Base-by-base conservation (phyloP, 1,284 basidiomycete species). In the Tremellales sp. region DNA sequence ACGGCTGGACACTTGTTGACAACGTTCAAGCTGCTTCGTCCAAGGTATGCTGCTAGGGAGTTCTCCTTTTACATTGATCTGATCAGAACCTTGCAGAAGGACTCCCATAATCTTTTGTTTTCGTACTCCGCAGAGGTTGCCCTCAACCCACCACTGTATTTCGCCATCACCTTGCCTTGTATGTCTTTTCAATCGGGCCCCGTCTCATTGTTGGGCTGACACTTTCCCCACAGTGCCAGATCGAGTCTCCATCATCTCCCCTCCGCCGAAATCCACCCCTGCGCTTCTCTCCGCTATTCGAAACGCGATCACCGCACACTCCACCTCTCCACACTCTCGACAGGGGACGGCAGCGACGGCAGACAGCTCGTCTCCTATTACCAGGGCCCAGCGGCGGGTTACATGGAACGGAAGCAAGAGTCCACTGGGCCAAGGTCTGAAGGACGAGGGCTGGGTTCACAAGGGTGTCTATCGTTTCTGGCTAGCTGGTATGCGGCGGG, bases 391-490 rank as follows among this genome's bases (percentile, higher is more conserved):
- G 9, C 8, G 18, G 8, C 34, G 28, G 38, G 18, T 22, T 29
- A 16, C 22, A 27, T 43, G 40, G 12, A 18, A 26, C 39, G 31
- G 26, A 43, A 9, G 13, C 6, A 16, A 35, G 10, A 35, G 21
- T n/a, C 29, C 24, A 22, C 18, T 21, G 19, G 44, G 12, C 34
- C 45, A 46, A 22, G 60, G 56, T 6, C 61, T 71, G 50, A 68
- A 68, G 53, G 44, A 64, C 16, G 67, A 71, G 48, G 68, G 67
- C 14, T 70, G 65, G 63, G 60, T 68, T 2, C 59, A 66, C 39
- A 47, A 58, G n/a, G 68, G 66, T 3, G 67, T 70, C 13, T 71
- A 68, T 47, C 43, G 63, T 8, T 71, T 70, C 48, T 65, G 66
- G 62, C 46, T 71, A 8, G 58, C 54, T 10, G 67, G 67, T 4